phyloP scores from a whole-genome alignment of 202 grass and related monocot genomes.

The Eragrostis tef region DNA sequence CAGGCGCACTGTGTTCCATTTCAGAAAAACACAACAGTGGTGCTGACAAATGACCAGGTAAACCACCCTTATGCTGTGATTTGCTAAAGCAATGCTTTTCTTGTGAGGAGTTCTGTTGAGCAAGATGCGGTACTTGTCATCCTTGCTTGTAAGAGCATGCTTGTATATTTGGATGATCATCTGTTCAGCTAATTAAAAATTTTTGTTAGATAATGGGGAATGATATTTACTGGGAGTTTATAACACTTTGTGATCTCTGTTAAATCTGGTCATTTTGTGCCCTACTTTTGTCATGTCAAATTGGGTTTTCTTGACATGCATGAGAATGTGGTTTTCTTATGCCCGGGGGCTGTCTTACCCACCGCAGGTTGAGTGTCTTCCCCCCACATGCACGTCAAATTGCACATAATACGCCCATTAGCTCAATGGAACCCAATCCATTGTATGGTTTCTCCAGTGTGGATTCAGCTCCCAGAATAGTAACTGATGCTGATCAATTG shows the following conservation, averaged over 20 bases:
- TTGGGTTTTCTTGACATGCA: too few species aligned
- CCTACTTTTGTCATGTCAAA: too few species aligned
- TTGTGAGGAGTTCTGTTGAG: neutral
- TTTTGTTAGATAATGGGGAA: neutral
- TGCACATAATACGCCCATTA: neutral
- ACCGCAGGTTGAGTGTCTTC: too few species aligned
- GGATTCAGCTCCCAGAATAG: too few species aligned
- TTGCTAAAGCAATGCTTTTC: neutral
- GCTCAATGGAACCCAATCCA: too few species aligned
- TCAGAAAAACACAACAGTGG: slow-evolving; percentile 79
- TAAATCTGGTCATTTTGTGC: slow-evolving; percentile 25
- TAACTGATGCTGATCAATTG: neutral
- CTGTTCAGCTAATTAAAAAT: slow-evolving; percentile 28
- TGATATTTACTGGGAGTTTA: slow-evolving; percentile 6
- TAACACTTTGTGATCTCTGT: neutral
- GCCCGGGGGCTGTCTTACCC: too few species aligned
- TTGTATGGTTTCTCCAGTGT: too few species aligned
- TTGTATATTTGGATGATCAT: slow-evolving; percentile 23
- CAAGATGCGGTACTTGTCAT: slow-evolving; percentile 30
- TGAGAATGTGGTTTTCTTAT: too few species aligned
- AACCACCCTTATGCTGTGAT: slow-evolving; percentile 36
- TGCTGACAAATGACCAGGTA: slow-evolving; percentile 91
- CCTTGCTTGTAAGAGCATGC: too few species aligned
- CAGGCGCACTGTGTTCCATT: slow-evolving; percentile 84
- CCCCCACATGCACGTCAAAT: too few species aligned